Conservation (phyloP, 176 grass and related monocot species). For the Neostapfia colusana region DNA sequence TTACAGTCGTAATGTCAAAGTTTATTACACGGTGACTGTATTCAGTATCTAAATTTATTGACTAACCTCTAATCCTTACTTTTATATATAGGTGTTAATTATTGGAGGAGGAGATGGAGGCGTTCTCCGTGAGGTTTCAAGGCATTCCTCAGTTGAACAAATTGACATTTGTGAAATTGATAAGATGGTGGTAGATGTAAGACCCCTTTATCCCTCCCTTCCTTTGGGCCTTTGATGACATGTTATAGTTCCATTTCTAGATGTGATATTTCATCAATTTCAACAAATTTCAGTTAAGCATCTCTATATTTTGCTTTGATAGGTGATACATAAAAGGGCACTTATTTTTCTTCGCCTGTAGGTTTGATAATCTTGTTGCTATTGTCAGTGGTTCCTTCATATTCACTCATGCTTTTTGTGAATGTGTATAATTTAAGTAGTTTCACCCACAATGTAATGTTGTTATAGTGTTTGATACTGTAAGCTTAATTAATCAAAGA, state of each 20-base stretch:
- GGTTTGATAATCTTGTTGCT: no score
- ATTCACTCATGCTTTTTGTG: background rate
- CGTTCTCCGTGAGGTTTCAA: slow-evolving; percentile 86
- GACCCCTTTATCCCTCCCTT: background rate
- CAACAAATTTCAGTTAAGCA: background rate
- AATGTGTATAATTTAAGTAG: background rate
- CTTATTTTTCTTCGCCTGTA: background rate
- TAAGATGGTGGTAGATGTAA: slow-evolving; percentile 97
- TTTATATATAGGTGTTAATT: slow-evolving; percentile 67
- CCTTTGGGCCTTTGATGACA: background rate
- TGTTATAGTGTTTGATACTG: no score
- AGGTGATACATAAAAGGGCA: no score
- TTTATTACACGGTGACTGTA: background rate
- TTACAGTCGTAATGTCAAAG: background rate
- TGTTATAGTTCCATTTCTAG: background rate
- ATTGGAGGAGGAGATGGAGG: slow-evolving; percentile 98
- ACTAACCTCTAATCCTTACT: slow-evolving; percentile 10
- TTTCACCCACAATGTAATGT: background rate
- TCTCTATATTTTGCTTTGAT: no score
- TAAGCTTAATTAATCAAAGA: no score
- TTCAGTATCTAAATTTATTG: background rate
- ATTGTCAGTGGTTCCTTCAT: no score
- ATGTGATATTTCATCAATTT: background rate
- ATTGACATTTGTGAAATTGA: slow-evolving; percentile 99
- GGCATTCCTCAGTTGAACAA: slow-evolving; percentile 82